Percentiles rank a stretch among this genome's conserved stretches.
These are phyloP conservation scores for Rhynchospora pubera DNA, from an alignment of 176 grass and related monocot genomes.

Conservation along the genomic window DNA sequence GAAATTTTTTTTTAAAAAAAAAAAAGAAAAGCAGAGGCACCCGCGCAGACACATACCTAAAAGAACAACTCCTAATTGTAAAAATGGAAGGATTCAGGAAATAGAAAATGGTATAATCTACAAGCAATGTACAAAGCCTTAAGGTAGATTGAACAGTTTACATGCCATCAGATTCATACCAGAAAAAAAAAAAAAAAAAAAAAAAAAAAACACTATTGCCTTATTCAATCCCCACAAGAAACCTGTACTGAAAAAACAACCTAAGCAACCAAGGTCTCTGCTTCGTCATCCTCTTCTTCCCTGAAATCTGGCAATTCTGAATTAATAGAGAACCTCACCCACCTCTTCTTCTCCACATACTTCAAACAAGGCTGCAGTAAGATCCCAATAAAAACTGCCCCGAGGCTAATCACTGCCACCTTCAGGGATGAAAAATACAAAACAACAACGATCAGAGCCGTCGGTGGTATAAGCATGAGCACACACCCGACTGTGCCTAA, in stretches of 20 bases:
- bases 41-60: too few species aligned
- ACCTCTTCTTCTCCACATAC: conserved; percentile 46
- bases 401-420: conserved; percentile 45
- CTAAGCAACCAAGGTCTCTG: conserved; percentile 34
- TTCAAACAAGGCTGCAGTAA: conserved; percentile 51
- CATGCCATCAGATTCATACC: not conserved
- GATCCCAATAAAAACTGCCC: conserved; percentile 46
- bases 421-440: conserved; percentile 49
- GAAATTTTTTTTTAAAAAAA: too few species aligned
- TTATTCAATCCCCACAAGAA: conserved; percentile 2
- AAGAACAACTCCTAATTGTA: not conserved
- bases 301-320: conserved; percentile 47
- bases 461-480: conserved; percentile 63
- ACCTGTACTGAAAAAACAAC: not conserved
- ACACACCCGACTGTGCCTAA: conserved; percentile 50
- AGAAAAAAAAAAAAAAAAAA: too few species aligned
- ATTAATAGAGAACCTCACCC: conserved; percentile 51
- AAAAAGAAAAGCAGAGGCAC: too few species aligned
- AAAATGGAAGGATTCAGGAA: not conserved
- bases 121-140: not conserved
- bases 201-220: too few species aligned
- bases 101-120: not conserved
- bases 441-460: conserved; percentile 53
- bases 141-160: not conserved
- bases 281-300: conserved; percentile 1